Evolutionary conservation across 2,329 filamentous ascomycete species (phyloP), one percentile per base, ranked within the genome.

Genomic region (Colletotrichum graminicola): DNA sequence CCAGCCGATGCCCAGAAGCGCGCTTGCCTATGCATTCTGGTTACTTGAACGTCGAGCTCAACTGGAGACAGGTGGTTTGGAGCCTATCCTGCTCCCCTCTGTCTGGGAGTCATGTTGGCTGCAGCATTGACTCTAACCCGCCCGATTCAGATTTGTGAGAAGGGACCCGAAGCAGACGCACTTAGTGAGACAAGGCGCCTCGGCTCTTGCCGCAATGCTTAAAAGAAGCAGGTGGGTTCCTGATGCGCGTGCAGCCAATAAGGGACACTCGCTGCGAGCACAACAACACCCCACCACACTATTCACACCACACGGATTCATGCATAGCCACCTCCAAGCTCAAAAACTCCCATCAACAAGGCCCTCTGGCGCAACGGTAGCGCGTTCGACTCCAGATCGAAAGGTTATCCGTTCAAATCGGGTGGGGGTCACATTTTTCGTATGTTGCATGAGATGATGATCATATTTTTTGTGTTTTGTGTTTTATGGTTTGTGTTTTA

Each of bases 351-450:
- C n/a, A n/a, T n/a, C n/a, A n/a, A n/a, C 18, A 2, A 62, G 39
- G 69, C 43, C 69, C 47, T 29, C 62, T 72, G 69, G 69, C 69
- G 69, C 69, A 72, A 69, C 54, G 69, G 65, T 69, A 72, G 69
- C 69, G 69, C 69, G 54, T 72, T 72, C 69, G 69, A 72, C 69
- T 72, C 69, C 69, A 72, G 69, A 43, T 23, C 69, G 69, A 68
- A 71, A 71, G 68, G 68, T 71, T 71, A 64, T 71, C 68, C 16
- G 68, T 71, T 71, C 69, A 64, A 72, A 69, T 72, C 69, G 21
- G 69, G 69, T 64, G 56, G 60, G 69, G 69, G 43, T 72, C 69
- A 71, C 1, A 2, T 16, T 21, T 21, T 3, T 41, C 12, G 2
- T 14, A 1, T 32, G 14, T 18, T 18, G 39, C 1, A 41, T 5